These are phyloP conservation scores for Geosmithia flava DNA, from an alignment of 2,329 filamentous ascomycete genomes.

Conservation along the genomic window DNA sequence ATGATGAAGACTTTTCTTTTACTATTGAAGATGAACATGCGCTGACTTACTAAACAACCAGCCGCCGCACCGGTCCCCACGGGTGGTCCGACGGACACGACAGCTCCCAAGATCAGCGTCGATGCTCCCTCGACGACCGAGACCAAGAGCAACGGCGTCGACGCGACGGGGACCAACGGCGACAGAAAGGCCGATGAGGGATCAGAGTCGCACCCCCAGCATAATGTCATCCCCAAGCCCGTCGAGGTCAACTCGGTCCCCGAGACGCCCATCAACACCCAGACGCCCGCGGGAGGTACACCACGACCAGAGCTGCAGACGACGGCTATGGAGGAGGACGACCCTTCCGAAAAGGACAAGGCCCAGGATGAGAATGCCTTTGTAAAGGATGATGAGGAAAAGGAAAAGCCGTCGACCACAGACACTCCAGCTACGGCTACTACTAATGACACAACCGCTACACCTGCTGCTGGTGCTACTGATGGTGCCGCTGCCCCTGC, in stretches of 20 bases:
- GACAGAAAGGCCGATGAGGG: too few relatives aligned
- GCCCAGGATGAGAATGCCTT: not conserved
- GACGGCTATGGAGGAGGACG: constrained; percentile 6
- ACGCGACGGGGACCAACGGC: too few relatives aligned
- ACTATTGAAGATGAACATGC: too few relatives aligned
- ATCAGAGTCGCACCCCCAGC: not conserved
- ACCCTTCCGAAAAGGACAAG: constrained; percentile 6
- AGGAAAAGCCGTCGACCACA: too few relatives aligned
- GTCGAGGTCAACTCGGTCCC: constrained; percentile 22
- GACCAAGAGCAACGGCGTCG: too few relatives aligned
- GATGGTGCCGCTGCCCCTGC: not conserved
- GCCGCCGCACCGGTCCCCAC: too few relatives aligned
- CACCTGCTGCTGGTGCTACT: not conserved
- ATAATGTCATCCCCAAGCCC: constrained; percentile 12
- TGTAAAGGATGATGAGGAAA: constrained; percentile 5
- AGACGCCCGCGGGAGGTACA: constrained; percentile 20
- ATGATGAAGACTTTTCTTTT: too few relatives aligned
- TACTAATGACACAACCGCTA: not conserved
- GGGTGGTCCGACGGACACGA: too few relatives aligned
- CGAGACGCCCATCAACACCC: constrained; percentile 20
- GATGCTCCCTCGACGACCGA: too few relatives aligned
- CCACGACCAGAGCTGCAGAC: constrained; percentile 18
- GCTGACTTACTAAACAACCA: too few relatives aligned
- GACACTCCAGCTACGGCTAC: too few relatives aligned
- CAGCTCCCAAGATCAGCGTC: too few relatives aligned